Percentiles rank a stretch among this genome's conserved stretches.
These are phyloP conservation scores for Claviceps arundinis DNA, from an alignment of 2,329 filamentous ascomycete species.

Conservation along the genomic window DNA sequence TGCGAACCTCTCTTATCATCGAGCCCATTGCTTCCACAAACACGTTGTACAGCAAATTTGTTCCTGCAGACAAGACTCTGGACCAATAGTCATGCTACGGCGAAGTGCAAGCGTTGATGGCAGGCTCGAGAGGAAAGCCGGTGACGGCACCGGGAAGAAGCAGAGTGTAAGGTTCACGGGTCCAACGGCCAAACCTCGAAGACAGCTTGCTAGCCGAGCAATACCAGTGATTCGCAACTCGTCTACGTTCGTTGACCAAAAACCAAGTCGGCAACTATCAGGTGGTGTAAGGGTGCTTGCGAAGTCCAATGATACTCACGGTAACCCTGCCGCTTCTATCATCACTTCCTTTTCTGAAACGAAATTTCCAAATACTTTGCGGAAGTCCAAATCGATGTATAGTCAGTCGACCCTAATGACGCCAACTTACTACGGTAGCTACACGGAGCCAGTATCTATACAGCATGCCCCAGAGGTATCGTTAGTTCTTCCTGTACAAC, in stretches of 20 bases:
- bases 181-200: slow-evolving; percentile 16
- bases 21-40: slow-evolving; percentile 30
- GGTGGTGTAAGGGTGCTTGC: not conserved
- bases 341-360: slow-evolving; percentile 18
- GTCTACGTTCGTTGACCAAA: not conserved
- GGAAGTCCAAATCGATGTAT: slow-evolving; percentile 44
- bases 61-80: slow-evolving; percentile 12
- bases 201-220: slow-evolving; percentile 17
- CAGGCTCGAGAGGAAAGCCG: slow-evolving; percentile 7
- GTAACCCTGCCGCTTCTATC: not conserved
- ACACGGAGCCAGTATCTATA: slow-evolving; percentile 3
- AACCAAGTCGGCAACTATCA: not conserved
- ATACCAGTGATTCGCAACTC: slow-evolving; percentile 3
- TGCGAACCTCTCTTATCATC: slow-evolving; percentile 45
- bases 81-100: slow-evolving; percentile 6
- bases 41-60: not conserved
- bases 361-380: slow-evolving; percentile 35
- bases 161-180: slow-evolving; percentile 44
- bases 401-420: slow-evolving; percentile 16
- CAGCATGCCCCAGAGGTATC: slow-evolving; percentile 4
- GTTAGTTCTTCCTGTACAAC: slow-evolving; percentile 1
- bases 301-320: not conserved
- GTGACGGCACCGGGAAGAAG: slow-evolving; percentile 15
- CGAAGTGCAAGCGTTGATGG: slow-evolving; percentile 12
- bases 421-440: slow-evolving; percentile 2